Evolutionary conservation across 2,329 filamentous ascomycete species (phyloP).

Genomic region (Diaporthe vexans): DNA sequence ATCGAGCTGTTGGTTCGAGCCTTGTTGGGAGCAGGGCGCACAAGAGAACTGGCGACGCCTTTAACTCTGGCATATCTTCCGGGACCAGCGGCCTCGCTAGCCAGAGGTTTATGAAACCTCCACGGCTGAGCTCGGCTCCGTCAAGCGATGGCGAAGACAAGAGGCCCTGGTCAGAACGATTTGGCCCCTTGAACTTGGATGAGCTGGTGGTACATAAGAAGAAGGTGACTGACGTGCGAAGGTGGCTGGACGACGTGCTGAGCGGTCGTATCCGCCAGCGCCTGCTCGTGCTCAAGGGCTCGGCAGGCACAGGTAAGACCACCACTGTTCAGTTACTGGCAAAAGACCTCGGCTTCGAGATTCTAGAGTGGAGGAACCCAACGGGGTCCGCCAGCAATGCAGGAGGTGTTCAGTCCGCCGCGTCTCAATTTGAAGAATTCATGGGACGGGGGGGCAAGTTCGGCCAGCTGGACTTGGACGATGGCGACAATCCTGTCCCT

Average conservation of each 20-base stretch:
- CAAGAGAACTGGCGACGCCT: slow-evolving; percentile 62
- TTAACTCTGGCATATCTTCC: slow-evolving; percentile 46
- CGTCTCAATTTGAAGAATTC: slow-evolving; percentile 93
- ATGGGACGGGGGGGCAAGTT: slow-evolving; percentile 86
- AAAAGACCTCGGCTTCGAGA: slow-evolving; percentile 79
- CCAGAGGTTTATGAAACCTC: slow-evolving; percentile 66
- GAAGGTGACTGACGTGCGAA: slow-evolving; percentile 88
- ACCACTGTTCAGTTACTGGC: slow-evolving; percentile 86
- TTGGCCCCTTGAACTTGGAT: slow-evolving; percentile 79
- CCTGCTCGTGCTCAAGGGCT: slow-evolving; percentile 87
- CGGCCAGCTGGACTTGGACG: slow-evolving; percentile 71
- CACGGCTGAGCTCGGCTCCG: slow-evolving; percentile 48
- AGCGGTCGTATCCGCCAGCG: slow-evolving; percentile 76
- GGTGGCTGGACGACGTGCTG: slow-evolving; percentile 85
- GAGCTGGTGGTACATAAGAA: slow-evolving; percentile 96
- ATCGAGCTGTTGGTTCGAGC: slow-evolving; percentile 65
- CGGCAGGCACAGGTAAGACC: slow-evolving; percentile 93
- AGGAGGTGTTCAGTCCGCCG: slow-evolving; percentile 77
- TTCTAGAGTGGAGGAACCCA: slow-evolving; percentile 94
- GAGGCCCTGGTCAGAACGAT: slow-evolving; percentile 90
- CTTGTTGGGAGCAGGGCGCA: slow-evolving; percentile 69
- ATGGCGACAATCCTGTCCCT: slow-evolving; percentile 47
- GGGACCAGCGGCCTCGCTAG: slow-evolving; percentile 53
- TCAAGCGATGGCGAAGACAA: slow-evolving; percentile 64
- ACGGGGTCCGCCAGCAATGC: slow-evolving; percentile 69